phyloP scores from a whole-genome alignment of 352 stramenopile genomes.

The Pythium volutum region DNA sequence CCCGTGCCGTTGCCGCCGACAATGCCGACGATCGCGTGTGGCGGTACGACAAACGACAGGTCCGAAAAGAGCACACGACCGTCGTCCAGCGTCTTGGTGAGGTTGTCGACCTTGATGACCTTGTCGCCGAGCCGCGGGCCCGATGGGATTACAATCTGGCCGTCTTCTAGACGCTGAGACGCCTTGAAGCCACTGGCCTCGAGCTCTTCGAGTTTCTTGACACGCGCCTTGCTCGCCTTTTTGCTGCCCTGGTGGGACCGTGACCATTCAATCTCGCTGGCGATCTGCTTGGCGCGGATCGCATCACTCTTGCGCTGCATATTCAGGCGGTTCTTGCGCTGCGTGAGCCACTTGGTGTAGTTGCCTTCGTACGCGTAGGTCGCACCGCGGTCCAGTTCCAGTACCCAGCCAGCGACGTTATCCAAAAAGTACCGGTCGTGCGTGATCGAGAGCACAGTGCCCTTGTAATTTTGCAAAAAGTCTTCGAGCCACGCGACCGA shows the following conservation, averaged over 20 bases:
- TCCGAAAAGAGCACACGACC: constrained; percentile 91
- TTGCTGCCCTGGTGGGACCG: constrained; percentile 77
- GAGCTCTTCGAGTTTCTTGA: constrained; percentile 92
- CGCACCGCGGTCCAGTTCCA: constrained; percentile 96
- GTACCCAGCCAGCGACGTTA: constrained; percentile 96
- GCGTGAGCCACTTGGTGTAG: constrained; percentile 96
- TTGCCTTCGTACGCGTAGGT: constrained; percentile 98
- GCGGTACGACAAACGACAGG: constrained; percentile 92
- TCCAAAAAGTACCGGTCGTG: constrained; percentile 99
- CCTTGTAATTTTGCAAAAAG: constrained; percentile 95
- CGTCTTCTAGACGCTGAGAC: constrained; percentile 70
- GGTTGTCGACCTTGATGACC: constrained; percentile 82
- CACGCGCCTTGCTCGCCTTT: constrained; percentile 91
- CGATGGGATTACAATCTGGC: constrained; percentile 89
- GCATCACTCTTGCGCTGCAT: constrained; percentile 93
- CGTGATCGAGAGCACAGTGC: constrained; percentile 97
- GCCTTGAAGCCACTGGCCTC: constrained; percentile 58
- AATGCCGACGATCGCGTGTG: constrained; percentile 95
- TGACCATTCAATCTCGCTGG: constrained; percentile 94
- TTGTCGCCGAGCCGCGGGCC: constrained; percentile 93
- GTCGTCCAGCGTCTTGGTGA: constrained; percentile 72
- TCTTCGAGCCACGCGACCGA: constrained; percentile 96
- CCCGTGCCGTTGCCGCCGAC: constrained; percentile 97
- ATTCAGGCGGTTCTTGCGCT: constrained; percentile 93
- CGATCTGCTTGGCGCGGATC: constrained; percentile 90